Evolutionary conservation across 805 yeast species (phyloP).

Genomic region (Ogataea methylovora): DNA sequence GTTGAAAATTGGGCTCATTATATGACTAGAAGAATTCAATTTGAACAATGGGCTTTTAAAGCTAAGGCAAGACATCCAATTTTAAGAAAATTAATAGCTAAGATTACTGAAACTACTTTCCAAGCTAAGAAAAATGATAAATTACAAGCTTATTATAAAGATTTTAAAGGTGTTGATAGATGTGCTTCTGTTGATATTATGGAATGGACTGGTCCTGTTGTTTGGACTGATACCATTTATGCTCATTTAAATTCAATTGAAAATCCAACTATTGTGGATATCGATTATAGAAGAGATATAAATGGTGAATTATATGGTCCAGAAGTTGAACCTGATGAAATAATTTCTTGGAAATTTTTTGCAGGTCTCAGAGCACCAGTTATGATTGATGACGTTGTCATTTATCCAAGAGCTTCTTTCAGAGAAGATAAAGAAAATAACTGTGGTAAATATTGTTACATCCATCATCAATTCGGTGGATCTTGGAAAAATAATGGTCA

Average conservation of each 20-base stretch:
- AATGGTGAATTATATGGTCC: constrained; percentile 25
- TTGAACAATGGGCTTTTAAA: constrained; percentile 57
- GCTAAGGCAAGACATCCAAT: constrained; percentile 57
- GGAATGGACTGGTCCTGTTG: constrained; percentile 75
- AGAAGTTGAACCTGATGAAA: constrained; percentile 16
- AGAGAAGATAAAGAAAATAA: constrained; percentile 27
- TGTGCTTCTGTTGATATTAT: constrained; percentile 41
- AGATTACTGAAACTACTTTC: constrained; percentile 43
- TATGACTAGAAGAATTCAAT: constrained; percentile 46
- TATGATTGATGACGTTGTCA: constrained; percentile 27
- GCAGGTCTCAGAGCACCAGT: constrained; percentile 26
- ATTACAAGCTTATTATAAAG: constrained; percentile 27
- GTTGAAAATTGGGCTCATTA: constrained; percentile 47
- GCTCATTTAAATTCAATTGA: constrained; percentile 46
- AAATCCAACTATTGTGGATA: constrained; percentile 26
- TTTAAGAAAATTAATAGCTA: constrained; percentile 44
- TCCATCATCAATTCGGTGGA: constrained; percentile 28
- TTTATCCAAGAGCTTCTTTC: constrained; percentile 25
- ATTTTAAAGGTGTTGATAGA: constrained; percentile 28
- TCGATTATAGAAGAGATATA: constrained; percentile 22
- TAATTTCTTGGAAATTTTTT: constrained; percentile 26
- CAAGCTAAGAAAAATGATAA: constrained; percentile 28
- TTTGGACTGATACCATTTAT: constrained; percentile 69
- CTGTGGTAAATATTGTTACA: constrained; percentile 28
- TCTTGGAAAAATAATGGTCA: constrained; percentile 28